Evolutionary conservation across 2,329 filamentous ascomycete species (phyloP).

Genomic region (Bipolaris cookei): DNA sequence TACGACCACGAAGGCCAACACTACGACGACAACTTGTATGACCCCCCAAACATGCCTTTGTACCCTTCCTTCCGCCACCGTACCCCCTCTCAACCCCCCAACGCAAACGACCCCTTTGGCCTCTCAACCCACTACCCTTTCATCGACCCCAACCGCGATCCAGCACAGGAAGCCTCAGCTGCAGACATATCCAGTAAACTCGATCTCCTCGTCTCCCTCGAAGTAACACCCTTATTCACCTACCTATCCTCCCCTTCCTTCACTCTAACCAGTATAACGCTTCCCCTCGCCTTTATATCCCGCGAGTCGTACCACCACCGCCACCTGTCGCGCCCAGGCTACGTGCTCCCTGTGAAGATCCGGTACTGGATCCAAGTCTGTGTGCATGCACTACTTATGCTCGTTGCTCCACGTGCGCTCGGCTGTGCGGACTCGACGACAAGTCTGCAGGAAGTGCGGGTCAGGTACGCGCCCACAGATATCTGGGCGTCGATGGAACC

Average conservation of each 20-base stretch:
- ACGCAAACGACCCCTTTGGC: slow-evolving; percentile 37
- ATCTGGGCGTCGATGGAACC: slow-evolving; percentile 47
- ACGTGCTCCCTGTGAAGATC: slow-evolving; percentile 39
- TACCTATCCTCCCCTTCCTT: slow-evolving; percentile 40
- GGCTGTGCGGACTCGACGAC: slow-evolving; percentile 2
- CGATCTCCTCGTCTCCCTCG: slow-evolving; percentile 38
- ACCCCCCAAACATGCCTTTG: slow-evolving; percentile 30
- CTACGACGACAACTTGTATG: slow-evolving; percentile 48
- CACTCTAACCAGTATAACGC: slow-evolving; percentile 35
- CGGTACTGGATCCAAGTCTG: slow-evolving; percentile 44
- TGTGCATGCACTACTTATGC: slow-evolving; percentile 39
- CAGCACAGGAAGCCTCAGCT: slow-evolving; percentile 19
- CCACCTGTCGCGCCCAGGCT: slow-evolving; percentile 28
- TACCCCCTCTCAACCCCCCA: slow-evolving; percentile 4
- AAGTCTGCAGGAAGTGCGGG: slow-evolving; percentile 27
- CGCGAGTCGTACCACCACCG: slow-evolving; percentile 32
- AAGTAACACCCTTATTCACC: slow-evolving; percentile 44
- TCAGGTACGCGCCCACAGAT: slow-evolving; percentile 44
- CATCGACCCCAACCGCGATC: slow-evolving; percentile 27
- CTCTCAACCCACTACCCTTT: slow-evolving; percentile 44
- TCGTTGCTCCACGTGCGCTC: slow-evolving; percentile 8
- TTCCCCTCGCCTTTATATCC: slow-evolving; percentile 45
- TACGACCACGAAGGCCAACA: slow-evolving; percentile 43
- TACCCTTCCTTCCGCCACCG: slow-evolving; percentile 37
- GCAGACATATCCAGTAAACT: slow-evolving; percentile 40